Conservation (phyloP, 352 stramenopile species). For the Phytophthora pisi region DNA sequence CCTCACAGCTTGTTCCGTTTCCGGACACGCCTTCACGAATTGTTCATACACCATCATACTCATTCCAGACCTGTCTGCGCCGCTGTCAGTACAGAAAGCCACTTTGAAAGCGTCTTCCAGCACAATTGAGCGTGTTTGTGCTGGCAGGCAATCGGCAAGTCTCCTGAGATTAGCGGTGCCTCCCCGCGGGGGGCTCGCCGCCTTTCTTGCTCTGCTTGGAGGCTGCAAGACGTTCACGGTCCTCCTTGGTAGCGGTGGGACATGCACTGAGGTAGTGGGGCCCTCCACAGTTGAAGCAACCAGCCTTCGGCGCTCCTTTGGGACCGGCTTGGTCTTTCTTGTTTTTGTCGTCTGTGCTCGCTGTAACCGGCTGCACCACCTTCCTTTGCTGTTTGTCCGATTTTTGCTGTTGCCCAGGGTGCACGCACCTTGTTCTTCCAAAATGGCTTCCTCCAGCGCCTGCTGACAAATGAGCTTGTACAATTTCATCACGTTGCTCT, state of each 20-base stretch:
- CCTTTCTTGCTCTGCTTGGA: slow-evolving; percentile 4
- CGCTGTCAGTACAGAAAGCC: slow-evolving; percentile 15
- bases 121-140: no score
- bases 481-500: not conserved
- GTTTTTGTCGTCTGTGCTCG: not conserved
- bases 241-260: slow-evolving; percentile 13
- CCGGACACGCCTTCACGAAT: slow-evolving; percentile 7
- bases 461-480: not conserved
- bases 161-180: slow-evolving; percentile 5
- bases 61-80: slow-evolving; percentile 22
- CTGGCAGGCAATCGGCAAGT: no score
- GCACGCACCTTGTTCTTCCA: not conserved
- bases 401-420: not conserved
- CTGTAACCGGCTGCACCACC: not conserved
- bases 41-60: slow-evolving; percentile 4
- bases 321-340: not conserved
- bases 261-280: slow-evolving; percentile 12
- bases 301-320: slow-evolving; percentile 5
- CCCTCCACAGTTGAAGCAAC: slow-evolving; percentile 14
- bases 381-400: slow-evolving; percentile 1
- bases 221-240: slow-evolving; percentile 4
- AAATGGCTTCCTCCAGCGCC: not conserved
- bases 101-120: slow-evolving; percentile 19
- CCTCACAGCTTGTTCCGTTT: not conserved
- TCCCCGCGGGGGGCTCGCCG: not conserved